These are phyloP conservation scores for Penicillium goetzii DNA, from an alignment of 495 filamentous ascomycete genomes.

Conservation along the genomic window DNA sequence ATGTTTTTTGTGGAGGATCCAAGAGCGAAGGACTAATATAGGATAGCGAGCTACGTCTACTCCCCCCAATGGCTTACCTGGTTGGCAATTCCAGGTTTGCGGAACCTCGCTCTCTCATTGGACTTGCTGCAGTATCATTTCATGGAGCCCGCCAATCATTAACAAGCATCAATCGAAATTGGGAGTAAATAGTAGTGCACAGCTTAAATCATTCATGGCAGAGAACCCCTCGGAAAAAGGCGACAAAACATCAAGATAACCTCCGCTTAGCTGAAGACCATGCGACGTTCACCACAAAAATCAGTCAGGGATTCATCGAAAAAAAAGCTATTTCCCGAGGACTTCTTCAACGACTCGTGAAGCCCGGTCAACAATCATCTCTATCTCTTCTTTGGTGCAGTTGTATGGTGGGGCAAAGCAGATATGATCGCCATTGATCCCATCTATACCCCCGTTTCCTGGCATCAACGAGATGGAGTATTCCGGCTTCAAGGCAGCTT, in stretches of 20 bases:
- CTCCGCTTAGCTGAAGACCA: background rate
- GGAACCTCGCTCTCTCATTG: background rate
- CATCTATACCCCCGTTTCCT: constrained; percentile 67
- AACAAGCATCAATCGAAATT: too few species aligned
- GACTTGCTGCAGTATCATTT: background rate
- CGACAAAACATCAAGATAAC: background rate
- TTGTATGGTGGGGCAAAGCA: constrained; percentile 76
- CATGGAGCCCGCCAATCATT: too few species aligned
- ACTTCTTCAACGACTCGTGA: constrained; percentile 33
- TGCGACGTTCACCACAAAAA: background rate
- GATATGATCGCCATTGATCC: constrained; percentile 69
- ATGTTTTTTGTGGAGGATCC: background rate
- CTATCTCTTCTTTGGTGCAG: constrained; percentile 60
- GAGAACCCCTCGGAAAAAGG: background rate
- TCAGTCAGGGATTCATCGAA: background rate
- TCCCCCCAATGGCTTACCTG: background rate
- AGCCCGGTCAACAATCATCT: constrained; percentile 54
- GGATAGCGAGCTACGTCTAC: background rate
- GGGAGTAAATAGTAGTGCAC: background rate
- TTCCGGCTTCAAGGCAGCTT: constrained; percentile 50
- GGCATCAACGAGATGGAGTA: constrained; percentile 71
- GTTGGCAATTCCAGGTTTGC: background rate
- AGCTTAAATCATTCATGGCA: background rate
- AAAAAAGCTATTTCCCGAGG: constrained; percentile 21
- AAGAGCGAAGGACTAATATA: background rate